A percentile compares a stretch with the other conserved stretches of the same genome.
These are phyloP conservation scores for Umbilicus rupestris DNA, from an alignment of 164 flowering plant species.

Conservation along the genomic window DNA sequence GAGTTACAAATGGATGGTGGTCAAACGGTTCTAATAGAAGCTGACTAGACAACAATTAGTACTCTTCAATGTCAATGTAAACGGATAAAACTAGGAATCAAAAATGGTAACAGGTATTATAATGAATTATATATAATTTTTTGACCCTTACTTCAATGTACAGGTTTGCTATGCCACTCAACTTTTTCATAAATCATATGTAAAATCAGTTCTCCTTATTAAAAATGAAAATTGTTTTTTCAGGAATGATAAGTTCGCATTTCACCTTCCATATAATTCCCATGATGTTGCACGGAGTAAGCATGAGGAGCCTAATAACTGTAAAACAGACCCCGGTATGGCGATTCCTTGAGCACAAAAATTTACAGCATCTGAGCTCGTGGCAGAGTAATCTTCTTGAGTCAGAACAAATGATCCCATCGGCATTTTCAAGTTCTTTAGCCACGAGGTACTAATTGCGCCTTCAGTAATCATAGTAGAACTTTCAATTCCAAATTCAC, in stretches of 20 bases:
- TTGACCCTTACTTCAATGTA: neutral
- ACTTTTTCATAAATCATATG: neutral
- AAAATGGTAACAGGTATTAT: too few relatives aligned
- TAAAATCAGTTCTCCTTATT: neutral
- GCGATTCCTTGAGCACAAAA: slow-evolving; percentile 66
- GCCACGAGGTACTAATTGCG: slow-evolving; percentile 73
- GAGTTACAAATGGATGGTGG: too few relatives aligned
- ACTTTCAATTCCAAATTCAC: slow-evolving; percentile 58
- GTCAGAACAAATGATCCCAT: slow-evolving; percentile 37
- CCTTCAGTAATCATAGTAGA: slow-evolving; percentile 58
- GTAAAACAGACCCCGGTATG: slow-evolving; percentile 67
- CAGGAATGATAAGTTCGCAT: neutral
- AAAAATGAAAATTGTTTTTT: neutral
- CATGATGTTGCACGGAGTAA: slow-evolving; percentile 78
- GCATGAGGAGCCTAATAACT: slow-evolving; percentile 73
- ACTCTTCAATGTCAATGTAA: too few relatives aligned
- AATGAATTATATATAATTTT: too few relatives aligned
- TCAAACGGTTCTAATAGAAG: neutral
- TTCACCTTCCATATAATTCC: slow-evolving; percentile 93
- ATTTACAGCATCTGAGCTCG: slow-evolving; percentile 26
- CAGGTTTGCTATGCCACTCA: neutral
- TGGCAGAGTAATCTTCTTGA: slow-evolving; percentile 37
- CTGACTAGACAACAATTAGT: too few relatives aligned
- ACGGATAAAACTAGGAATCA: too few relatives aligned
- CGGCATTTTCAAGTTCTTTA: slow-evolving; percentile 54